Percentiles rank a stretch among this genome's conserved stretches.
These are phyloP conservation scores for Hortiboletus rubellus DNA, from an alignment of 1,284 basidiomycete genomes.

Conservation along the genomic window DNA sequence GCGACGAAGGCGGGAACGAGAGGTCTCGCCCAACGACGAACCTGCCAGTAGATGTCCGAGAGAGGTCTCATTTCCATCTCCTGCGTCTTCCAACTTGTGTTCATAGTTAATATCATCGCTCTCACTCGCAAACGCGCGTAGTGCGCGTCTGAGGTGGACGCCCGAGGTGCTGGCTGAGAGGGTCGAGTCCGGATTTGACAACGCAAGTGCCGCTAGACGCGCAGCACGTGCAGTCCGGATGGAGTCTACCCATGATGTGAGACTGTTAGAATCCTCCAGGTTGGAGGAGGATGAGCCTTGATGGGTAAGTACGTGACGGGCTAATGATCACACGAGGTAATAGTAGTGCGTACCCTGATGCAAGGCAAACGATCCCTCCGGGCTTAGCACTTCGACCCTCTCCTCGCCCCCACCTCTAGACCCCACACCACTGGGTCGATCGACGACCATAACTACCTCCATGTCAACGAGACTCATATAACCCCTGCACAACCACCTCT, in stretches of 20 bases:
- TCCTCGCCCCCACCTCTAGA: constrained; percentile 37
- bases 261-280: constrained; percentile 9
- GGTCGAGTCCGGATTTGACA: constrained; percentile 74
- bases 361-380: constrained; percentile 75
- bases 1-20: constrained; percentile 19
- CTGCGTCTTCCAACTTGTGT: constrained; percentile 17
- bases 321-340: not conserved
- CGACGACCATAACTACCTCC: constrained; percentile 61
- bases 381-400: constrained; percentile 72
- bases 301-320: not conserved
- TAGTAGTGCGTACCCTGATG: constrained; percentile 53
- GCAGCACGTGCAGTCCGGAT: constrained; percentile 75
- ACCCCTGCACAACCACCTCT: constrained; percentile 74
- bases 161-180: constrained; percentile 74
- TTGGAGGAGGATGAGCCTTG: constrained; percentile 10
- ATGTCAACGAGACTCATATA: constrained; percentile 69
- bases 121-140: constrained; percentile 61
- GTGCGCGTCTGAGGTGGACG: constrained; percentile 65
- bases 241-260: constrained; percentile 58
- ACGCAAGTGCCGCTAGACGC: constrained; percentile 63
- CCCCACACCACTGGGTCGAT: constrained; percentile 35
- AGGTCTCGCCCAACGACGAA: constrained; percentile 21
- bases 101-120: constrained; percentile 15
- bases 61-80: constrained; percentile 19
- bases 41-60: constrained; percentile 9